Evolutionary conservation across 768 basidiomycete species (phyloP).

Genomic region (Tylopilus vinaceipallidus): DNA sequence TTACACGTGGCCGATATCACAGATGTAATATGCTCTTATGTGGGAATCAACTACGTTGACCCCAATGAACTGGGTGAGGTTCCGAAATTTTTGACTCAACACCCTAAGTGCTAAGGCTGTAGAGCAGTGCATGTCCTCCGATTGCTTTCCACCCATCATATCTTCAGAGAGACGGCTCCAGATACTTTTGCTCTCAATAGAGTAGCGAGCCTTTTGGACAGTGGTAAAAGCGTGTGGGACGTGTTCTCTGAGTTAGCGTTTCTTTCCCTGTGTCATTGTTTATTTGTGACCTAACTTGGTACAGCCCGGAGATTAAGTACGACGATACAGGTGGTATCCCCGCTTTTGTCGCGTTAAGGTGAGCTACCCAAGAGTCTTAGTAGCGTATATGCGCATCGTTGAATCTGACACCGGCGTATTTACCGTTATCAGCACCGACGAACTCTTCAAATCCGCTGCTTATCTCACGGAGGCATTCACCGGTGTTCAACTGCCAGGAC

Average conservation of each 20-base stretch:
- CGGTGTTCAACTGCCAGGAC: conserved; percentile 25
- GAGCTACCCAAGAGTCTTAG: conserved; percentile 18
- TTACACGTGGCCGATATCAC: conserved; percentile 25
- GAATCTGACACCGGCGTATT: neutral
- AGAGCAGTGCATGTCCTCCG: conserved; percentile 66
- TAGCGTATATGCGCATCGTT: neutral
- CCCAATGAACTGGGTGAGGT: conserved; percentile 17
- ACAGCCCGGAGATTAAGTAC: conserved; percentile 64
- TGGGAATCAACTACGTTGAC: conserved; percentile 17
- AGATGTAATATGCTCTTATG: conserved; percentile 18
- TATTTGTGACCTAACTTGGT: neutral
- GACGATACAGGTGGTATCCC: conserved; percentile 61
- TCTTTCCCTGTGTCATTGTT: neutral
- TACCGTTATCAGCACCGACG: conserved; percentile 54
- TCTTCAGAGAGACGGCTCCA: conserved; percentile 65
- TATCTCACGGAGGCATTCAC: conserved; percentile 70
- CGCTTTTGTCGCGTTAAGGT: conserved; percentile 72
- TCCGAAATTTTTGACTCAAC: neutral
- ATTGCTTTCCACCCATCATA: conserved; percentile 75
- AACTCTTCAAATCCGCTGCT: conserved; percentile 72
- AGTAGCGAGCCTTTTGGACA: conserved; percentile 66
- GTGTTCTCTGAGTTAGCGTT: conserved; percentile 46
- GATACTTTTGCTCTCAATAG: conserved; percentile 74
- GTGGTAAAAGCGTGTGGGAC: conserved; percentile 53
- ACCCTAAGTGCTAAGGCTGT: neutral